Conservation (phyloP, 345 rosid genomes). For the Eucalyptus pumila region DNA sequence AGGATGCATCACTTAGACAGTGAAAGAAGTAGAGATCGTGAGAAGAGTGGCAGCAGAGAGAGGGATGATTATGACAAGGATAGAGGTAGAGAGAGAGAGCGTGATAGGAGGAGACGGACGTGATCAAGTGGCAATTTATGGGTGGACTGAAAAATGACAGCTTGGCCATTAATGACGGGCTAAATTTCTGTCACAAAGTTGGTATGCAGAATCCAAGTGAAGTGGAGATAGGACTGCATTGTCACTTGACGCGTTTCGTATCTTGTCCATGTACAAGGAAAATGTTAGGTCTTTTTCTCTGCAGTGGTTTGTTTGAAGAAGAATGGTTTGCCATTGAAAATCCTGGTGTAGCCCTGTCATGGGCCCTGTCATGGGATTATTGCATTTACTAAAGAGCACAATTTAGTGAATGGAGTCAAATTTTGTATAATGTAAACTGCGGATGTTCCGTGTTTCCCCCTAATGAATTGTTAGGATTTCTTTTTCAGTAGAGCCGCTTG, state of each 20-base stretch:
- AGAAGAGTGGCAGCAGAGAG: constrained; percentile 73
- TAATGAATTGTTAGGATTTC: not conserved
- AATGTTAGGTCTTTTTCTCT: not conserved
- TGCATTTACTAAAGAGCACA: not conserved
- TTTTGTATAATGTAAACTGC: not conserved
- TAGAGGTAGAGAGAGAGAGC: constrained; percentile 59
- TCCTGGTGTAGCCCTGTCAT: not conserved
- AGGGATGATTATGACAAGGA: constrained; percentile 54
- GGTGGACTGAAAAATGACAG: not conserved
- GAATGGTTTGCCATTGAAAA: not conserved
- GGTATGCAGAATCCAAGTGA: not conserved
- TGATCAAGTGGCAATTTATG: not conserved
- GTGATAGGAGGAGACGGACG: constrained; percentile 60
- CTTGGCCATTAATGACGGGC: not conserved
- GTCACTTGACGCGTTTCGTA: not conserved
- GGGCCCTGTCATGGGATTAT: not conserved
- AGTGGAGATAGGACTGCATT: not conserved
- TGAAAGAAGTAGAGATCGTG: constrained; percentile 48
- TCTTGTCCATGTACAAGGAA: not conserved
- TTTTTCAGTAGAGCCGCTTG: not conserved
- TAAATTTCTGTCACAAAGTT: not conserved
- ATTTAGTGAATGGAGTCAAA: not conserved
- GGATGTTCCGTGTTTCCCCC: not conserved
- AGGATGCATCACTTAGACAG: constrained; percentile 26
- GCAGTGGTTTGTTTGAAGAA: not conserved